Conservation (phyloP, 768 basidiomycete species). For the Paxillus rubicundulus region DNA sequence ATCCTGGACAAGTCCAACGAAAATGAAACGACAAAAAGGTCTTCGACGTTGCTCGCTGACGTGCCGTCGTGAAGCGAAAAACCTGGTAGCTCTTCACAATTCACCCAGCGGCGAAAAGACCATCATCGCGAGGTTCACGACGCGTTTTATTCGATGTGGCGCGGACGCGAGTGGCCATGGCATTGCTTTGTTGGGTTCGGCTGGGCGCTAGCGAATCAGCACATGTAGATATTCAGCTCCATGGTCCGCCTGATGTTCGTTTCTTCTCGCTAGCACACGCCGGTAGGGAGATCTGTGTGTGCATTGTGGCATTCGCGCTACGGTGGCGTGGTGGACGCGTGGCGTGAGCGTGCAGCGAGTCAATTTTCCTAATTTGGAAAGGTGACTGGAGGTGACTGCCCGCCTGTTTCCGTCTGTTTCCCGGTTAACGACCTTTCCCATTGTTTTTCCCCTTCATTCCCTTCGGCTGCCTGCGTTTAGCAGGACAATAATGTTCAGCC, state of each 20-base stretch:
- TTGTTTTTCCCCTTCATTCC: conserved; percentile 19
- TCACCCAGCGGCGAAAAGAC: background rate
- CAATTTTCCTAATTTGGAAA: conserved; percentile 25
- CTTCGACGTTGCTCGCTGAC: conserved; percentile 1
- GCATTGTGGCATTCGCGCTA: background rate
- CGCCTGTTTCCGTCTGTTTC: conserved; percentile 20
- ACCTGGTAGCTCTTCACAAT: conserved; percentile 1
- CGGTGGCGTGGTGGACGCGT: background rate
- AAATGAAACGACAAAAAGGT: background rate
- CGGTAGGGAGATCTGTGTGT: background rate
- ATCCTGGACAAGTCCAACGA: background rate
- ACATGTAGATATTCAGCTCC: background rate
- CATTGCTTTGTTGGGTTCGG: conserved; percentile 3
- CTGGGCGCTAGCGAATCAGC: background rate
- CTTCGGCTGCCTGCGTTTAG: conserved; percentile 18
- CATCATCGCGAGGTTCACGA: background rate
- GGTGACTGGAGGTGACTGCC: conserved; percentile 12
- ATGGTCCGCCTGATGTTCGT: background rate
- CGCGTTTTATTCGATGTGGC: background rate
- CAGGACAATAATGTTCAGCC: conserved; percentile 21
- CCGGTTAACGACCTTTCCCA: conserved; percentile 6
- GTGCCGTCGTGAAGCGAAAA: background rate
- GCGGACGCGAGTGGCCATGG: background rate
- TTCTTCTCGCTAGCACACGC: background rate
- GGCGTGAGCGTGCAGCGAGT: conserved; percentile 16